Base-by-base conservation (phyloP, 192 early-diverging fungal species). In the Entrophospora sp. region DNA sequence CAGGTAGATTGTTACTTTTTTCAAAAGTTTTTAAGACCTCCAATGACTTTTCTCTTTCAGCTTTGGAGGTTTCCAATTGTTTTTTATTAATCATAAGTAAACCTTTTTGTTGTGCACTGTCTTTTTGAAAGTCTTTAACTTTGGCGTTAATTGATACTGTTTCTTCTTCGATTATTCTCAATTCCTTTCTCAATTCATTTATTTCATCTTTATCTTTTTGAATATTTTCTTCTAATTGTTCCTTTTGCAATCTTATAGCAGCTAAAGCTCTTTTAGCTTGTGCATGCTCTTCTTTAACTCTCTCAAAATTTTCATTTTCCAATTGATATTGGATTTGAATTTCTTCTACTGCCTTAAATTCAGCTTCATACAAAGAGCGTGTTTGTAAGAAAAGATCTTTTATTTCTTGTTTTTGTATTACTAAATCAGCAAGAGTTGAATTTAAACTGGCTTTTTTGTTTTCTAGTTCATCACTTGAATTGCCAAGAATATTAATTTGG, bases 81-180 rank as follows among this genome's bases (percentile, higher is more conserved):
- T 86, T 75, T 43, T 78, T 74, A 43, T 88, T 85, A 63, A 90
- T 81, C 69, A 87, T 84, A 12, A 85, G 58, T 46, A 83, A 68
- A 48, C 82, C 76, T 58, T 77, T 70, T 40, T 87, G 84, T 32
- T 83, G 75, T 43, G 80, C 77, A n/a, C 78, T 67, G 13, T 89
- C 80, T 32, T 71, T 75, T 60, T 79, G 72, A 40, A 87, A 62
- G 22, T 81, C 65, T 32, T 82, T 82, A 6, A 89, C 53, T 45
- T 87, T 74, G 12, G 68, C 64, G 10, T 77, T 59, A 44, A 88
- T 67, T 5, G 67, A 43, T 18, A 65, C 62, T 4, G 78, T 76
- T 65, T 85, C 84, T n/a, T 84, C 88, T 45, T 81, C 78, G 43
- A 79, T 80, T 38, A 79, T 67, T 31, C 68, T 44, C 8, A 86